Conservation (phyloP, 2,329 filamentous ascomycete genomes). For the Hymenoscyphus infarciens region DNA sequence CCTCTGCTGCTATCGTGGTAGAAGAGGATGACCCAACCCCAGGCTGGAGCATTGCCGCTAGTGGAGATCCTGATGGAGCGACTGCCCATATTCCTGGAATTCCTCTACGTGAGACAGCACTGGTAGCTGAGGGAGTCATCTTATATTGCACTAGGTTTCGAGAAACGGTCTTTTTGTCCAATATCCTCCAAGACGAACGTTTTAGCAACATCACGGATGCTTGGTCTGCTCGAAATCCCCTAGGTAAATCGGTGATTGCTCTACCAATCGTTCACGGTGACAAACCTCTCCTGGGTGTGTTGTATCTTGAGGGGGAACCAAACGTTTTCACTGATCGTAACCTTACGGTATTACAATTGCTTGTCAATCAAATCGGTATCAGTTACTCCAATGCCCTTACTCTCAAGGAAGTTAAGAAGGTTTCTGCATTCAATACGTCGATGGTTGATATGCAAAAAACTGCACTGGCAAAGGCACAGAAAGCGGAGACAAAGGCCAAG, state of each 20-base stretch:
- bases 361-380: conserved; percentile 76
- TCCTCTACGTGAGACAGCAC: conserved; percentile 59
- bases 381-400: conserved; percentile 66
- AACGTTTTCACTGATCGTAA: conserved; percentile 75
- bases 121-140: conserved; percentile 73
- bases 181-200: conserved; percentile 70
- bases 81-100: conserved; percentile 63
- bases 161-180: conserved; percentile 70
- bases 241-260: conserved; percentile 73
- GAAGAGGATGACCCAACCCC: conserved; percentile 54
- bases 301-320: conserved; percentile 72
- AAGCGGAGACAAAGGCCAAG: conserved; percentile 74
- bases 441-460: conserved; percentile 77
- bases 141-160: conserved; percentile 74
- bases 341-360: conserved; percentile 61
- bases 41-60: conserved; percentile 68
- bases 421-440: conserved; percentile 71
- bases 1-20: conserved; percentile 69
- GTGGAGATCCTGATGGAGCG: conserved; percentile 69
- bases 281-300: conserved; percentile 65
- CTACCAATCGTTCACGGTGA: conserved; percentile 73
- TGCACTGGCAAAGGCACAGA: conserved; percentile 66
- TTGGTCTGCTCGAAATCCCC: conserved; percentile 65
- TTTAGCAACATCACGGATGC: conserved; percentile 71
- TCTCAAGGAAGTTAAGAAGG: conserved; percentile 70